Conservation (phyloP, 202 grass and related monocot genomes). For the Thinopyrum obtusiflorum region DNA sequence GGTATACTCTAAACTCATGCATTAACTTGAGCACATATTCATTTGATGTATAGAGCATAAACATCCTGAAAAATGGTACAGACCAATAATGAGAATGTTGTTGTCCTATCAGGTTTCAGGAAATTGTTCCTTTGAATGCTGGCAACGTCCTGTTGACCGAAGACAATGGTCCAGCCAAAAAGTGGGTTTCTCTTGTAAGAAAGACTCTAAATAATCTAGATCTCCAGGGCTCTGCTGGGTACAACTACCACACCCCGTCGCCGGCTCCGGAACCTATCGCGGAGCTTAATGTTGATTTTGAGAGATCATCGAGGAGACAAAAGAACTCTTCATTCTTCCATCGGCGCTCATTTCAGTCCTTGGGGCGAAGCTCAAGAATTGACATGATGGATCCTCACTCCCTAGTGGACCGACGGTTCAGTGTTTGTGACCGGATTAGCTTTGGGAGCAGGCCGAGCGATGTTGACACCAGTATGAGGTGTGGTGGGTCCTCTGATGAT, state of each 20-base stretch:
- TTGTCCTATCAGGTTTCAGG: slow-evolving; percentile 68
- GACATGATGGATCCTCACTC: slow-evolving; percentile 81
- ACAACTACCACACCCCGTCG: slow-evolving; percentile 72
- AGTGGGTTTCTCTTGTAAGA: slow-evolving; percentile 83
- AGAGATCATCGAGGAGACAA: slow-evolving; percentile 63
- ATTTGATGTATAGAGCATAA: not conserved
- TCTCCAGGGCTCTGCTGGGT: slow-evolving; percentile 45
- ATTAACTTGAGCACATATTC: not conserved
- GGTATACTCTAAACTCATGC: slow-evolving; percentile 40
- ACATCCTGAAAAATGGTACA: not conserved
- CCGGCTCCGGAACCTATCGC: slow-evolving; percentile 70
- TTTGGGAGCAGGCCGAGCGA: slow-evolving; percentile 86
- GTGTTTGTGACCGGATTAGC: slow-evolving; percentile 90
- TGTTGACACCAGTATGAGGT: slow-evolving; percentile 74
- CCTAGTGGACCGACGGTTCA: slow-evolving; percentile 81
- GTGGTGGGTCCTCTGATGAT: slow-evolving; percentile 81
- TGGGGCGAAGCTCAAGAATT: slow-evolving; percentile 71
- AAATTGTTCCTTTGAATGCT: slow-evolving; percentile 98
- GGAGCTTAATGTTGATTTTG: slow-evolving; percentile 90
- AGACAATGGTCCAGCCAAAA: slow-evolving; percentile 78
- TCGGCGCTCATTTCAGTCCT: slow-evolving; percentile 78
- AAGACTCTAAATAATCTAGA: slow-evolving; percentile 74
- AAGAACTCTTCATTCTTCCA: slow-evolving; percentile 82
- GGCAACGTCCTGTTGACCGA: slow-evolving; percentile 83
- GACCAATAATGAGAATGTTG: not conserved